Evolutionary conservation across 1,284 basidiomycete genomes (phyloP).

Genomic region (Cutaneotrichosporon dermatis): DNA sequence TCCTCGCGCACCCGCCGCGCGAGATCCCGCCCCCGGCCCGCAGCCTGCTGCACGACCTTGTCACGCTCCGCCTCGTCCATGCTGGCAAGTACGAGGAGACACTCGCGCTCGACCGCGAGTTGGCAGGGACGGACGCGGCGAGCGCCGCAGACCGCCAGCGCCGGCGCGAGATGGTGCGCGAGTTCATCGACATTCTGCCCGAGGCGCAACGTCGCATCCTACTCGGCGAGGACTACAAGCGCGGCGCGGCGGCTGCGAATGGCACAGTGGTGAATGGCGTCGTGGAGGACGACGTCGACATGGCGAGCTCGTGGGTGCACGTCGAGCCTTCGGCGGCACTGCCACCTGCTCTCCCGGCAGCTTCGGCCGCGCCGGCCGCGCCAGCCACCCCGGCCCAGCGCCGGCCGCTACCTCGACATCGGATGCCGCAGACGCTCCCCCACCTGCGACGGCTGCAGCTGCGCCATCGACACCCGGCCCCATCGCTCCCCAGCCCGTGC

Average conservation of each 20-base stretch:
- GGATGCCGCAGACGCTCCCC: too few relatives aligned
- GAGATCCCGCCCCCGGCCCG: conserved; percentile 54
- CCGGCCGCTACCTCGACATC: too few relatives aligned
- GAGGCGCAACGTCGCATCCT: conserved; percentile 51
- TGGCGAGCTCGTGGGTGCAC: conserved; percentile 15
- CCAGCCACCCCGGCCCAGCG: neutral
- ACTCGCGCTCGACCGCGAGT: conserved; percentile 64
- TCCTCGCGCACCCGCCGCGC: conserved; percentile 50
- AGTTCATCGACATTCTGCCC: conserved; percentile 60
- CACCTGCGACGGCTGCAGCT: conserved; percentile 2
- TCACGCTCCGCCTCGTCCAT: conserved; percentile 72
- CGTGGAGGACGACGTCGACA: conserved; percentile 22
- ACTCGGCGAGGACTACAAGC: conserved; percentile 13
- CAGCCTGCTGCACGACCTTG: conserved; percentile 68
- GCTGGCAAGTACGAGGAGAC: conserved; percentile 66
- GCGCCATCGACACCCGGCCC: conserved; percentile 4
- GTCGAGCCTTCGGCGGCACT: neutral
- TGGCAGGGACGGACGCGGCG: conserved; percentile 45
- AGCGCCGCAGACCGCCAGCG: conserved; percentile 49
- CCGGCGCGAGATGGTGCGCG: conserved; percentile 62
- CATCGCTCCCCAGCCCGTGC: conserved; percentile 19
- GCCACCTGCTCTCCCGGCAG: neutral
- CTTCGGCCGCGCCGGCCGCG: neutral
- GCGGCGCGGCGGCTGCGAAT: conserved; percentile 8
- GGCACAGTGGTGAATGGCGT: conserved; percentile 7